Percentiles rank a stretch among this genome's conserved stretches.
Conservation (phyloP, 2,329 filamentous ascomycete species). For the Epichloe gansuensis region DNA sequence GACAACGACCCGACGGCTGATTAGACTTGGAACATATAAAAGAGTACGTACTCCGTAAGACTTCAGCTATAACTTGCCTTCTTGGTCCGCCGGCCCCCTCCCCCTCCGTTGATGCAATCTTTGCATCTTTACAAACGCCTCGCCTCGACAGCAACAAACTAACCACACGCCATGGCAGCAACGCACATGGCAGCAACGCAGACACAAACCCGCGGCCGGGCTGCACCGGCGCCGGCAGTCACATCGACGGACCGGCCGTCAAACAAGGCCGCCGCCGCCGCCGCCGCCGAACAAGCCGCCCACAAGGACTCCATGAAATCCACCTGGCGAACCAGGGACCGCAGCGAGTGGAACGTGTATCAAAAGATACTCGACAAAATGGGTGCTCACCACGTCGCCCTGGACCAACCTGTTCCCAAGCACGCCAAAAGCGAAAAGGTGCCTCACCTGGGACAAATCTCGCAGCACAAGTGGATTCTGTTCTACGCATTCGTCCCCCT, state of each 20-base stretch:
- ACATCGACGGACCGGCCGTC: background rate
- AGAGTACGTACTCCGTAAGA: no score
- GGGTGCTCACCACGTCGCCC: slow-evolving; percentile 14
- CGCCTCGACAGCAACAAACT: background rate
- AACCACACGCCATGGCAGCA: background rate
- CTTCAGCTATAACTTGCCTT: no score
- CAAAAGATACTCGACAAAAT: slow-evolving; percentile 23
- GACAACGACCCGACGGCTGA: no score
- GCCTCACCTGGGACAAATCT: slow-evolving; percentile 19
- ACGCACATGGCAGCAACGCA: background rate
- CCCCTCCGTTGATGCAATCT: no score
- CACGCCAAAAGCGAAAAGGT: slow-evolving; percentile 27
- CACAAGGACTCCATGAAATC: slow-evolving; percentile 28
- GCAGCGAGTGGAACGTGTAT: slow-evolving; percentile 17
- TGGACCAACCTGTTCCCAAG: slow-evolving; percentile 22
- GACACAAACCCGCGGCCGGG: background rate
- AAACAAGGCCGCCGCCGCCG: background rate
- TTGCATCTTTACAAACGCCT: no score
- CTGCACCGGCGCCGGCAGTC: background rate
- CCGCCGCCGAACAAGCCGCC: slow-evolving; percentile 1
- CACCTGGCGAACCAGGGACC: slow-evolving; percentile 22
- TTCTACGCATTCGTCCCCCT: slow-evolving; percentile 13
- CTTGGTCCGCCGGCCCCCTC: no score
- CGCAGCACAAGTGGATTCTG: slow-evolving; percentile 27
- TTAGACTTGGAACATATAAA: no score